Base-by-base conservation (phyloP, 805 yeast species). In the Sugiyamaella floridensis region DNA sequence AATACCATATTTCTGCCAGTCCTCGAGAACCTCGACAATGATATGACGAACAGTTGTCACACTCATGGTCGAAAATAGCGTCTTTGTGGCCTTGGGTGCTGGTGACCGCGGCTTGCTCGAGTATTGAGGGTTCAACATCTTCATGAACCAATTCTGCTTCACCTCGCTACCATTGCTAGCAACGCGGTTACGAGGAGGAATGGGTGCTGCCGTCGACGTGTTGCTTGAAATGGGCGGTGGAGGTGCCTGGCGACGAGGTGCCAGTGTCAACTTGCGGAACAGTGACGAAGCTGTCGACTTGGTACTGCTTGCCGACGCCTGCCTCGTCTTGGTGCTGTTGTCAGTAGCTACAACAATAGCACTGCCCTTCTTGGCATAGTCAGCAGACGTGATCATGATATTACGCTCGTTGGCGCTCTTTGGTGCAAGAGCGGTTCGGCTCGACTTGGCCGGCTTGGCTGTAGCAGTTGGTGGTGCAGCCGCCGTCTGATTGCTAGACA, bases 1-100 rank as follows among this genome's bases (percentile, higher is more conserved):
- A 45, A 71, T 63, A 3, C 75, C 75, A 42, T 68, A 68, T 51
- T 64, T 61, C 48, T 62, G 55, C 75, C 75, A 71, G 19, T 63
- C 68, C 40, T 59, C 59, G 29, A 71, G 57, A 9, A 67, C 56
- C 43, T 60, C 66, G 12, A 64, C 56, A 16, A 71, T 53, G 11
- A 62, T 59, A n/a, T 59, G 62, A 10, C 65, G 60, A 28, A 70
- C 62, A 43, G 62, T 60, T 16, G 58, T 55, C 29, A 61, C 59
- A 14, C 58, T 51, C 50, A 67, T 53, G 7, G 58, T 52, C 6
- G 71, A 63, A 37, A 59, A 57, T 12, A 70, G 55, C 2, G 63
- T 54, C 54, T 62, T 60, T 15, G 61, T 56, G 14, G 52, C 48
- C 45, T 49, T 40, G 16, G 40, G 45, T 12, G 50, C 22, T 7